Conservation (phyloP, 2,329 filamentous ascomycete genomes). For the Alternaria panax region DNA sequence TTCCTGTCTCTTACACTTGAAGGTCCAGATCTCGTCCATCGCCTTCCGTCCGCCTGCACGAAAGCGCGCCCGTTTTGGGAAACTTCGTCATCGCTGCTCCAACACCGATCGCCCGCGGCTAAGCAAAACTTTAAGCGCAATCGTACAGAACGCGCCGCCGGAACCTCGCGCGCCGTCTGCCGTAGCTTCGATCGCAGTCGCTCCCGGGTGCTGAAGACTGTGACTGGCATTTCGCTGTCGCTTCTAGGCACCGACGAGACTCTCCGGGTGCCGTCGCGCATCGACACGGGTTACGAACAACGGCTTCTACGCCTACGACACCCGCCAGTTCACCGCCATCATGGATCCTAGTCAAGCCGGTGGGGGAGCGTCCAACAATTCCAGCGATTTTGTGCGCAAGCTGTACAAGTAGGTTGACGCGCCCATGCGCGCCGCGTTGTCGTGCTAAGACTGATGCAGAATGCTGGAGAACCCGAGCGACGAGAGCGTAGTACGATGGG, state of each 20-base stretch:
- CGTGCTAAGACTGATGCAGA: slow-evolving; percentile 58
- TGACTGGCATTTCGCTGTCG: neutral
- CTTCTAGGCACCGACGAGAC: neutral
- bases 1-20: slow-evolving; percentile 34
- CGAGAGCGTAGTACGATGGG: slow-evolving; percentile 92
- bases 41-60: slow-evolving; percentile 24
- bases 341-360: slow-evolving; percentile 46
- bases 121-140: slow-evolving; percentile 20
- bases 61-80: slow-evolving; percentile 29
- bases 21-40: slow-evolving; percentile 36
- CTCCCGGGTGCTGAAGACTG: slow-evolving; percentile 4
- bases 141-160: slow-evolving; percentile 8
- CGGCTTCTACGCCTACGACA: slow-evolving; percentile 1
- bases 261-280: slow-evolving; percentile 16
- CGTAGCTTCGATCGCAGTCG: slow-evolving; percentile 4
- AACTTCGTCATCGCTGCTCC: slow-evolving; percentile 33
- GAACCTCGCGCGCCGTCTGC: slow-evolving; percentile 28
- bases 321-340: slow-evolving; percentile 15
- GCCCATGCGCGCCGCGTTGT: slow-evolving; percentile 4
- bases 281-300: slow-evolving; percentile 3
- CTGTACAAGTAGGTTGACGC: slow-evolving; percentile 81
- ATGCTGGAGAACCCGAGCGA: slow-evolving; percentile 98
- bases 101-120: slow-evolving; percentile 22
- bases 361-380: slow-evolving; percentile 71
- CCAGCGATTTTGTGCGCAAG: slow-evolving; percentile 98